These are phyloP conservation scores for Agrocybe chaxingu DNA, from an alignment of 768 basidiomycete species.

Conservation along the genomic window DNA sequence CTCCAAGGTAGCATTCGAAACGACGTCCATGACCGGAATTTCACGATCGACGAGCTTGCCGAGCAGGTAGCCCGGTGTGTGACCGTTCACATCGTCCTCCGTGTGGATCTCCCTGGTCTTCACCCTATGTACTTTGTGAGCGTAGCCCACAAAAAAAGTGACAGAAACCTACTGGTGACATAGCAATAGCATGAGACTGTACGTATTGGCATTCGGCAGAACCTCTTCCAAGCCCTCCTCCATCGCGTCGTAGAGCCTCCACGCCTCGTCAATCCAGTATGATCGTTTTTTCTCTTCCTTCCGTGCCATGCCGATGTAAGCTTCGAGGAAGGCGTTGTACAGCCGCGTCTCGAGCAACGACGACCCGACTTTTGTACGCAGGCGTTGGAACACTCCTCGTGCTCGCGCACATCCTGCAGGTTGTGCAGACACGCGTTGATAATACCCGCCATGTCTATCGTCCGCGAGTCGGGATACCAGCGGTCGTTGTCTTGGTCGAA, in stretches of 20 bases:
- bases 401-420: constrained; percentile 76
- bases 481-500: constrained; percentile 37
- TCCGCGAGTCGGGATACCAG: constrained; percentile 62
- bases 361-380: constrained; percentile 38
- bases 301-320: constrained; percentile 58
- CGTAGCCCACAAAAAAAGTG: neutral
- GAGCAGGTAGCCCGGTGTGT: constrained; percentile 34
- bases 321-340: constrained; percentile 67
- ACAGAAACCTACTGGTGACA: constrained; percentile 44
- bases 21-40: constrained; percentile 46
- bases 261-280: constrained; percentile 63
- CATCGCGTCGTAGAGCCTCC: constrained; percentile 57
- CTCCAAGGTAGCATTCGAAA: constrained; percentile 55
- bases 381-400: constrained; percentile 62
- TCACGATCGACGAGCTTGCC: constrained; percentile 43
- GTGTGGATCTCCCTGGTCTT: constrained; percentile 1
- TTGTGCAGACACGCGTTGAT: constrained; percentile 83
- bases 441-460: constrained; percentile 70
- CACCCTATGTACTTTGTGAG: constrained; percentile 3
- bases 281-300: constrained; percentile 41
- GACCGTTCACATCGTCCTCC: neutral
- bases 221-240: constrained; percentile 45
- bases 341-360: constrained; percentile 39
- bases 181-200: constrained; percentile 64
- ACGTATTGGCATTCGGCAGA: constrained; percentile 54